Percentiles rank a stretch among this genome's conserved stretches.
phyloP scores from a whole-genome alignment of 78 protist genomes.

The Creolimax fragrantissima region DNA sequence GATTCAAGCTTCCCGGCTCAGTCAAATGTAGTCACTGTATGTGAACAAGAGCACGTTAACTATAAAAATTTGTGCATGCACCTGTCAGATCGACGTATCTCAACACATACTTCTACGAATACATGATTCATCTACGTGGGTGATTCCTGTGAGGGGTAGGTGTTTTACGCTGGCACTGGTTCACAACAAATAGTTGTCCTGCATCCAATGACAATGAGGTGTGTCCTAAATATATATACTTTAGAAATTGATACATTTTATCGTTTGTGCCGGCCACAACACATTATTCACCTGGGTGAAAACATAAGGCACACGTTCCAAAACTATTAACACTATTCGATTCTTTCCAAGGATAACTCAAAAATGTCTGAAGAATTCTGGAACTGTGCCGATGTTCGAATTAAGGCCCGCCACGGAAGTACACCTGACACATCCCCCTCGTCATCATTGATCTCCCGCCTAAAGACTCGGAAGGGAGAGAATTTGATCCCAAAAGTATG shows the following conservation, averaged over 20 bases:
- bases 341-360: not conserved
- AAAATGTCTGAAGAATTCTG: not conserved
- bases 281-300: too few relatives aligned
- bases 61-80: too few relatives aligned
- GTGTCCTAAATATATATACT: too few relatives aligned
- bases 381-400: not conserved
- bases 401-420: not conserved
- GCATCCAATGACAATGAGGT: not conserved
- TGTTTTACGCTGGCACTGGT: not conserved
- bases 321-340: too few relatives aligned
- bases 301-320: too few relatives aligned
- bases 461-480: not conserved
- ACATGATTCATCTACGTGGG: too few relatives aligned
- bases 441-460: not conserved
- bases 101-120: too few relatives aligned
- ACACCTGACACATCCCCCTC: not conserved
- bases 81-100: too few relatives aligned
- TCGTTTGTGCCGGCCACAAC: too few relatives aligned
- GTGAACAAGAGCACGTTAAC: not conserved
- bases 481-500: not conserved
- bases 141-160: too few relatives aligned
- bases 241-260: too few relatives aligned
- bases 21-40: not conserved
- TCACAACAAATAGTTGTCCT: not conserved
- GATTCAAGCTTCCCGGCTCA: not conserved